Percentiles rank a stretch among this genome's conserved stretches.
Conservation (phyloP, 495 filamentous ascomycete species). For the Daldinia grandis region DNA sequence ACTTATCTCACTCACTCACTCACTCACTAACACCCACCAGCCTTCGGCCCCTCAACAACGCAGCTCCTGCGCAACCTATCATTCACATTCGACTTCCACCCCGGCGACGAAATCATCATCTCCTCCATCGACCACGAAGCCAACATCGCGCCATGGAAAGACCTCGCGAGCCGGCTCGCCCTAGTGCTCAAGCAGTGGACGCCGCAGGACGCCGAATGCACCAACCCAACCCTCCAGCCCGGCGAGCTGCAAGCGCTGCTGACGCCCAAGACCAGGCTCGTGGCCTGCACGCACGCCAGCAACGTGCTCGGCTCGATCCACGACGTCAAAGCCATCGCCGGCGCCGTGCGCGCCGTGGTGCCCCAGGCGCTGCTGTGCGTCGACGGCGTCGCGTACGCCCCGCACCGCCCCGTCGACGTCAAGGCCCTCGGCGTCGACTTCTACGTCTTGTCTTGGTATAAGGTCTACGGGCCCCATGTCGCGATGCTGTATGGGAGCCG, state of each 20-base stretch:
- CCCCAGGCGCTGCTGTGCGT: constrained; percentile 55
- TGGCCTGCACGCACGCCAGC: constrained; percentile 72
- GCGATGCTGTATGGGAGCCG: constrained; percentile 69
- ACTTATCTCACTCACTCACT: no score
- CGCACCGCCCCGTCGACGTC: constrained; percentile 74
- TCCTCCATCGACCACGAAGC: constrained; percentile 77
- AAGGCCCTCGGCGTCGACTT: constrained; percentile 71
- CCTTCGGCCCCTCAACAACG: constrained; percentile 73
- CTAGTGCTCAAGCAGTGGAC: constrained; percentile 74
- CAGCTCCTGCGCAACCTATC: constrained; percentile 78
- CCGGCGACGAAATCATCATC: constrained; percentile 69
- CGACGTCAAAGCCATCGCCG: constrained; percentile 64
- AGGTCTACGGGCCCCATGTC: constrained; percentile 78
- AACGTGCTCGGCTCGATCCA: constrained; percentile 78
- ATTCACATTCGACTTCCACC: constrained; percentile 63
- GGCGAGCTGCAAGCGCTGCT: constrained; percentile 63
- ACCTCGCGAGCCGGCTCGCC: constrained; percentile 64
- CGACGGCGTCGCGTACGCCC: constrained; percentile 76
- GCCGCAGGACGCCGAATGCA: constrained; percentile 45
- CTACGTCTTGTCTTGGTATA: constrained; percentile 81
- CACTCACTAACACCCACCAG: constrained; percentile 44
- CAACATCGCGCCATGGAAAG: constrained; percentile 73
- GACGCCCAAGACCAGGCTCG: constrained; percentile 66
- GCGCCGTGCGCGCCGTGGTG: constrained; percentile 55
- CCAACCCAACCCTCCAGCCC: constrained; percentile 63